These are phyloP conservation scores for Aspergillus bombycis DNA, from an alignment of 2,329 filamentous ascomycete species.

Conservation along the genomic window DNA sequence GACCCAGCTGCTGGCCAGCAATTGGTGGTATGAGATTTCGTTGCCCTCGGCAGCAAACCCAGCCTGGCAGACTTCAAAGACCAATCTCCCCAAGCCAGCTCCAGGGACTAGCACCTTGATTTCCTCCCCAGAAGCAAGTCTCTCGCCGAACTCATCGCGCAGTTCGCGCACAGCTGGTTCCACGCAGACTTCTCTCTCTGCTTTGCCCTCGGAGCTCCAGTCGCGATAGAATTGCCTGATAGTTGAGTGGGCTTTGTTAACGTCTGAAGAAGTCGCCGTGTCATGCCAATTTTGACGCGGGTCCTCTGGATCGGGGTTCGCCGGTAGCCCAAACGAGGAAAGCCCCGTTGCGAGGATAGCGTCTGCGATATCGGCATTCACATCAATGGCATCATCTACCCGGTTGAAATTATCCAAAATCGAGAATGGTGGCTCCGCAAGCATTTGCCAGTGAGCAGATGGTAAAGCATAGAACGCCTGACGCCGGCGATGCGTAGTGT, in stretches of 20 bases:
- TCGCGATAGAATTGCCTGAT: constrained; percentile 93
- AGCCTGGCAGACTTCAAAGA: constrained; percentile 77
- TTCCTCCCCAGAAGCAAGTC: constrained; percentile 38
- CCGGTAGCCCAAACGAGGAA: constrained; percentile 64
- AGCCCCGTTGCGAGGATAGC: constrained; percentile 74
- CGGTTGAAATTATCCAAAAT: constrained; percentile 76
- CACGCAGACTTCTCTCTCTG: constrained; percentile 78
- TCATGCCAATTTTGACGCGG: constrained; percentile 66
- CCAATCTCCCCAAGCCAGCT: constrained; percentile 82
- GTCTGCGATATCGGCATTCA: constrained; percentile 81
- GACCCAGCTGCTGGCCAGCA: constrained; percentile 75
- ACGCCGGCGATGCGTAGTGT: constrained; percentile 85
- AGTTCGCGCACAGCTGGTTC: constrained; percentile 72
- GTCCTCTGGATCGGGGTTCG: constrained; percentile 39
- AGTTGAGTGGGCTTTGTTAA: constrained; percentile 91
- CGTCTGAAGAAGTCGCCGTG: constrained; percentile 70
- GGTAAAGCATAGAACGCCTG: constrained; percentile 93
- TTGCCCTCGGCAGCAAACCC: constrained; percentile 85
- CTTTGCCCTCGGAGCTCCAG: constrained; percentile 78
- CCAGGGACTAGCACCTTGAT: constrained; percentile 82
- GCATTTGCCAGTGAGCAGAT: constrained; percentile 77
- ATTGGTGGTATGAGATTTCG: constrained; percentile 94
- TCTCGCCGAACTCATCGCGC: constrained; percentile 47
- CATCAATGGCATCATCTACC: constrained; percentile 85
- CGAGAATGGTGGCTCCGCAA: constrained; percentile 80